Evolutionary conservation across 2,329 filamentous ascomycete genomes (phyloP), one percentile per base, ranked within the genome.

Genomic region (Alternaria triticina): DNA sequence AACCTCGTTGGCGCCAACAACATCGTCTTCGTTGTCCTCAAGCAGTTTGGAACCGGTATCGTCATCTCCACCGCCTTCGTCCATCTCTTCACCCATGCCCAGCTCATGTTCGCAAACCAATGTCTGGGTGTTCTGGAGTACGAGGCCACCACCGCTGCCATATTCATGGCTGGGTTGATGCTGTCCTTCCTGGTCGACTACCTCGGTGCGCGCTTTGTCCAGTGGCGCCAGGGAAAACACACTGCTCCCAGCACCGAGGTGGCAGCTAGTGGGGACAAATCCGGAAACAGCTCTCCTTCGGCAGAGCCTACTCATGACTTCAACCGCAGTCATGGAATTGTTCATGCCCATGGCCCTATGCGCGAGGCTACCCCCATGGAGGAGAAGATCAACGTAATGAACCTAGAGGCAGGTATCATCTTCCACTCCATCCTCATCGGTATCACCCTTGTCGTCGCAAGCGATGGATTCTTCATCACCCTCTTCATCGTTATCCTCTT

Each of bases 151-250:
- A 87, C 91, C 0, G 86, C 90, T 0, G 88, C 91, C 3, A 87
- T 94, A 44, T 85, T 91, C 50, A 91, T 94, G 88, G 91, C 88
- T 0, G 91, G 91, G 0, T 80, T 93, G 1, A 90, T 93, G 76
- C 68, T 93, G 4, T 90, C 91, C 0, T 94, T 93, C 77, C 70
- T 91, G 2, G 83, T 92, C 36, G 91, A 94, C 73, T 93, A 88
- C 70, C 66, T 87, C 12, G 88, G 89, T 45, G 86, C 89, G 43
- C 86, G 90, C 1, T 77, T 90, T 50, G 83, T 90, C 1, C 70
- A 75, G 25, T 78, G 77, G 75, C 73, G 75, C 6, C 68, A 75
- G 36, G 67, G 58, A 36, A 77, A 72, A 61, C 69, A 66, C 11
- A 47, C 40, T 22, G 49, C 45, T 5, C 17, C 61, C 15, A 68